Evolutionary conservation across 139 green algal species (phyloP).

Genomic region (Chlamydomonas eustigma): DNA sequence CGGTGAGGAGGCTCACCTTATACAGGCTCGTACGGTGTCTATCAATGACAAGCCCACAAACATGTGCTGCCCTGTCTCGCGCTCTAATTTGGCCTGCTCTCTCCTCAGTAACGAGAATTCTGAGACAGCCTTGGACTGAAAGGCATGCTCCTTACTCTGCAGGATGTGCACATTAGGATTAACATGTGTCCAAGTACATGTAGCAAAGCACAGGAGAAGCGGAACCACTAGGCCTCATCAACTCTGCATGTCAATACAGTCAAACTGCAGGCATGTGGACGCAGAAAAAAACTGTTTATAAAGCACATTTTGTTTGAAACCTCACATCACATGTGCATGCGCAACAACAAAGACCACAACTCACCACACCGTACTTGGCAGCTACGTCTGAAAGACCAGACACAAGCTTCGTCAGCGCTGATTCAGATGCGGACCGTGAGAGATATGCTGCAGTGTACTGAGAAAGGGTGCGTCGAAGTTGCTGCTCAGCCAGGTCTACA

Average conservation of each 20-base stretch:
- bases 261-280: too few species aligned
- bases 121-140: slow-evolving; percentile 42
- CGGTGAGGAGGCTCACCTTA: not conserved
- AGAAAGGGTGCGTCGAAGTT: not conserved
- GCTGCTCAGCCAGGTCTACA: not conserved
- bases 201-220: too few species aligned
- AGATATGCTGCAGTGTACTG: not conserved
- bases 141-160: slow-evolving; percentile 48
- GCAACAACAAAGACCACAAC: not conserved
- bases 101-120: slow-evolving; percentile 46
- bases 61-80: slow-evolving; percentile 54
- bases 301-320: too few species aligned
- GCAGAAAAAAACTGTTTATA: too few species aligned
- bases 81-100: slow-evolving; percentile 57
- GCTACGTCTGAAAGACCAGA: slow-evolving; percentile 18
- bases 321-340: slow-evolving; percentile 2
- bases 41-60: slow-evolving; percentile 57
- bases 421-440: slow-evolving; percentile 6
- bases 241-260: too few species aligned
- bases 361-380: slow-evolving; percentile 32
- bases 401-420: not conserved
- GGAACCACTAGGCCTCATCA: too few species aligned
- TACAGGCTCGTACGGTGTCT: slow-evolving; percentile 13
- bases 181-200: too few species aligned
- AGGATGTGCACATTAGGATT: too few species aligned